Conservation (phyloP, 345 rosid species). For the Brassica incana region DNA sequence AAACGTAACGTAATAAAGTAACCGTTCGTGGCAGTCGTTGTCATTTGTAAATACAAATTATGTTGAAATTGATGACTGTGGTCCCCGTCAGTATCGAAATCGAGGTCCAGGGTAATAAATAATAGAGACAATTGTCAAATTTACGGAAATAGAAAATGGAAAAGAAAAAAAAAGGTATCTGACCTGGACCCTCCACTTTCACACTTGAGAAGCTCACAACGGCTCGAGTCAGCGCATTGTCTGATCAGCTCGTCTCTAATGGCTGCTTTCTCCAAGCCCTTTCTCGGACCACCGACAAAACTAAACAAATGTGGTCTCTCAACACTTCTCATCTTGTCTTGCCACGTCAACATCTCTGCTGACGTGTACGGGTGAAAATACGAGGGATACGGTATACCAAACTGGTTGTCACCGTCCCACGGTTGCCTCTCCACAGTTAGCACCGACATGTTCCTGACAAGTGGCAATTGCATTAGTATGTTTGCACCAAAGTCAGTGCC, state of each 20-base stretch:
- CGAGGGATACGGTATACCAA: conserved; percentile 66
- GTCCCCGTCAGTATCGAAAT: conserved; percentile 1
- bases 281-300: conserved; percentile 57
- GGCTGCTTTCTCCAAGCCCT: conserved; percentile 38
- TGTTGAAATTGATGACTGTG: conserved; percentile 11
- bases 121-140: not conserved
- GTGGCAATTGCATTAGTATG: conserved; percentile 54
- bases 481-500: conserved; percentile 52
- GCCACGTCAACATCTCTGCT: conserved; percentile 50
- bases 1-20: conserved; percentile 14
- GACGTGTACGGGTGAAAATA: conserved; percentile 57
- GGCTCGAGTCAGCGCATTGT: conserved; percentile 43
- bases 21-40: conserved; percentile 9
- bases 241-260: conserved; percentile 48
- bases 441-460: conserved; percentile 53
- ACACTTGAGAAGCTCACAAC: conserved; percentile 52
- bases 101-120: conserved; percentile 3
- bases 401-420: conserved; percentile 47
- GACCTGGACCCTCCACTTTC: conserved; percentile 40
- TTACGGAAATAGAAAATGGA: not conserved
- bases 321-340: conserved; percentile 33
- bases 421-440: conserved; percentile 52
- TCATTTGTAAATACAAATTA: not conserved
- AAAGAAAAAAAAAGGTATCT: not conserved
- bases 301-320: conserved; percentile 48